Evolutionary conservation across 257 asterid species (phyloP), one percentile per base, ranked within the genome.

Genomic region (Mitragyna speciosa): DNA sequence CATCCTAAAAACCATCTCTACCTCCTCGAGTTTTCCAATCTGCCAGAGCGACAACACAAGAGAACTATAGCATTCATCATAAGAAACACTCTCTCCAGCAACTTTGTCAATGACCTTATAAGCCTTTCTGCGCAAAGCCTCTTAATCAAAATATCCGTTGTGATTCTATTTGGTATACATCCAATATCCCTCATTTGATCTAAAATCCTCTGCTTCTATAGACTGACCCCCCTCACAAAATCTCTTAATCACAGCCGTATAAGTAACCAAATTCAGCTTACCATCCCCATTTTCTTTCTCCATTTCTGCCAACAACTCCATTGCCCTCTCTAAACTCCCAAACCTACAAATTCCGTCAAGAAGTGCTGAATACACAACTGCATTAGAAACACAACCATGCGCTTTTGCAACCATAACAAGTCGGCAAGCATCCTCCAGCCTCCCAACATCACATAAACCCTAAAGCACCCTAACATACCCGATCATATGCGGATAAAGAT

Each of bases 101-200:
- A 85, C 90, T 74, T 70, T 89, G 48, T 90, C 89, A 63, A 92
- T 76, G 17, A 90, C 78, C 66, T 82, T 78, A 61, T 80, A 63
- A 56, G 92, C 99, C 84, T 95, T 20, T 93, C 88, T 75, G 69
- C 83, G 77, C 95, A 89, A 74, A 95, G 94, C 49, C 95, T 97
- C 70, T 93, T 87, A 31, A 95, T 82, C 69, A 95, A 66, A 75
- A 90, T 78, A 72, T 73, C 72, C 78, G 90, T 79, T 9, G 94
- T 85, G 61, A 88, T 88, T 83, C 80, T 88, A 80, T 93, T 93
- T 12, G 96, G 98, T 20, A 45, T 86, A 66, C 89, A 45, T 39
- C 92, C 90, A 4, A 72, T 84, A 58, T 80, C 89, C 72, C 30
- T 77, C 94, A 92, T 93, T 66, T 74, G 91, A 51, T 87, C 92